Conservation (phyloP, 2,329 filamentous ascomycete genomes). For the Ceratocystis ficicola region DNA sequence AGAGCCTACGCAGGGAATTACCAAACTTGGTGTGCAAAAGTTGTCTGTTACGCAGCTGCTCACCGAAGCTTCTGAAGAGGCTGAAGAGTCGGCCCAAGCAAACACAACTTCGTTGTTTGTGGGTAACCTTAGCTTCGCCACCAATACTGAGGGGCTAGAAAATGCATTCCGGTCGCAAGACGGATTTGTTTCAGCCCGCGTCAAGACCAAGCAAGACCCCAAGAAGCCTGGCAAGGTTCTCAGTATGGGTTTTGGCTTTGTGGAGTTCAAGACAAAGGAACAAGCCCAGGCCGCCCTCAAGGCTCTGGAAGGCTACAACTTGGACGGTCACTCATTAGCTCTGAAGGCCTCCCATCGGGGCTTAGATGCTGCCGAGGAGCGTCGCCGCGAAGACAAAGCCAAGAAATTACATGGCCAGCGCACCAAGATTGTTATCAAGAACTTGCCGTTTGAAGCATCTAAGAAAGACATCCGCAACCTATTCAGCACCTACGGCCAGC, state of each 20-base stretch:
- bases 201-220: slow-evolving; percentile 89
- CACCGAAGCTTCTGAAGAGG: slow-evolving; percentile 44
- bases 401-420: slow-evolving; percentile 65
- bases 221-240: slow-evolving; percentile 78
- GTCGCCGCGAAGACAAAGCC: slow-evolving; percentile 66
- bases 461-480: slow-evolving; percentile 84
- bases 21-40: slow-evolving; percentile 42
- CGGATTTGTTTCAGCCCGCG: slow-evolving; percentile 76
- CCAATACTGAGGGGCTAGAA: slow-evolving; percentile 61
- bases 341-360: slow-evolving; percentile 82
- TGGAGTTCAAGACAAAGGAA: slow-evolving; percentile 68
- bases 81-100: slow-evolving; percentile 35
- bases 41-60: slow-evolving; percentile 53
- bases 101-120: slow-evolving; percentile 73
- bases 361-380: slow-evolving; percentile 75
- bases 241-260: slow-evolving; percentile 96
- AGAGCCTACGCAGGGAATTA: slow-evolving; percentile 28
- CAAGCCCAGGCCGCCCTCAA: slow-evolving; percentile 68
- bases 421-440: slow-evolving; percentile 96
- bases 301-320: slow-evolving; percentile 75
- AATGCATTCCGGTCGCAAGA: slow-evolving; percentile 70
- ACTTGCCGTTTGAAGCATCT: slow-evolving; percentile 86
- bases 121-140: slow-evolving; percentile 86
- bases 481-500: slow-evolving; percentile 80
- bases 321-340: slow-evolving; percentile 77